Evolutionary conservation across 2,329 filamentous ascomycete genomes (phyloP).

Genomic region (Cadophora gregata): DNA sequence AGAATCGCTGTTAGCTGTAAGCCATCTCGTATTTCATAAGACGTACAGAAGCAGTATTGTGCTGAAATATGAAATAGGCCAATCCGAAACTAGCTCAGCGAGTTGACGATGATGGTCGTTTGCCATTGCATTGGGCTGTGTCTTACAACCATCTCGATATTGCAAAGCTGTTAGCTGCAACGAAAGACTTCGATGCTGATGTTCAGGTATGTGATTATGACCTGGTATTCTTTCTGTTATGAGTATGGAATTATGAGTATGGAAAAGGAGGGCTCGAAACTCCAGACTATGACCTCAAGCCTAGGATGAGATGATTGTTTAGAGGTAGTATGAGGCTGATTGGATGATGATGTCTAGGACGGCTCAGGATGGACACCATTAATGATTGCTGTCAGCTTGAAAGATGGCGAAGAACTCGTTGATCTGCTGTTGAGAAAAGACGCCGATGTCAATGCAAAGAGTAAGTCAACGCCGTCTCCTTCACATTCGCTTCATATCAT

Average conservation of each 20-base stretch:
- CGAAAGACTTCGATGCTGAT: constrained; percentile 81
- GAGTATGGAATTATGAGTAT: neutral
- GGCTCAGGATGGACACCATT: constrained; percentile 82
- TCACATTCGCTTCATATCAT: too few relatives aligned
- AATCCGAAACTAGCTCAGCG: constrained; percentile 76
- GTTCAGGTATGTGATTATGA: constrained; percentile 61
- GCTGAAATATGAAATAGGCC: constrained; percentile 54
- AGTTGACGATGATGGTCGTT: constrained; percentile 85
- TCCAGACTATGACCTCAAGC: neutral
- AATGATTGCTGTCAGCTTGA: constrained; percentile 81
- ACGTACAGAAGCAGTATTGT: neutral
- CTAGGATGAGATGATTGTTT: neutral
- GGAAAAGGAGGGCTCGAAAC: too few relatives aligned
- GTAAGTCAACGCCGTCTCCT: constrained; percentile 48
- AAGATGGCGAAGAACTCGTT: constrained; percentile 72
- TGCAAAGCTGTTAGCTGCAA: constrained; percentile 71
- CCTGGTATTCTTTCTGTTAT: neutral
- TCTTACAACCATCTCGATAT: constrained; percentile 83
- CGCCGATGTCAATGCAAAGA: constrained; percentile 77
- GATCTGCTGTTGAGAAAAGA: constrained; percentile 70
- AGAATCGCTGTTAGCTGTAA: constrained; percentile 75
- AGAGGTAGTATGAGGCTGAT: constrained; percentile 3
- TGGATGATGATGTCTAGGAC: constrained; percentile 56
- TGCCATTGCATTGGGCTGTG: constrained; percentile 92
- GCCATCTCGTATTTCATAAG: constrained; percentile 33